These are phyloP conservation scores for Lachnellula occidentalis DNA, from an alignment of 2,329 filamentous ascomycete genomes.

Conservation along the genomic window DNA sequence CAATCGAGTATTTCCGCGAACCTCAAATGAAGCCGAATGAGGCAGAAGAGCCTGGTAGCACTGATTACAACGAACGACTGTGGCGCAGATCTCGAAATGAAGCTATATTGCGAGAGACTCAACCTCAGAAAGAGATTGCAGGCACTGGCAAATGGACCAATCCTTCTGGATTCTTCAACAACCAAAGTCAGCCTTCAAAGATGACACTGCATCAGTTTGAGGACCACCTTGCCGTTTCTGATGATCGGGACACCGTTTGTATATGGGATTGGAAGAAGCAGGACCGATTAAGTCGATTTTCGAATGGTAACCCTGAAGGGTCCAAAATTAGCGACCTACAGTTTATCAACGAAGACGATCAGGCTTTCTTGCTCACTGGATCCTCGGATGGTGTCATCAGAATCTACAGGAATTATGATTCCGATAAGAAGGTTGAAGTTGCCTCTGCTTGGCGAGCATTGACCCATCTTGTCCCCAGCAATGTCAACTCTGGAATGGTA, in stretches of 20 bases:
- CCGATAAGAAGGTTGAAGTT: conserved; percentile 68
- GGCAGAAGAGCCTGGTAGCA: conserved; percentile 91
- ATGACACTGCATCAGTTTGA: conserved; percentile 98
- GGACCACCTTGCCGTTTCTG: conserved; percentile 87
- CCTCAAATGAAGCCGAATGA: conserved; percentile 97
- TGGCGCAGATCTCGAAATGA: conserved; percentile 94
- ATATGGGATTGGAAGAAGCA: conserved; percentile 92
- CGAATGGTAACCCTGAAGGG: conserved; percentile 86
- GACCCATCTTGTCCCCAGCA: conserved; percentile 89
- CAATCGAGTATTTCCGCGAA: conserved; percentile 94
- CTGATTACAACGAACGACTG: conserved; percentile 90
- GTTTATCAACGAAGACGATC: conserved; percentile 98
- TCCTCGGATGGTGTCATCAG: conserved; percentile 93
- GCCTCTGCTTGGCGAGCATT: conserved; percentile 88
- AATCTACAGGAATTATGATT: conserved; percentile 89
- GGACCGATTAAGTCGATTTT: conserved; percentile 74
- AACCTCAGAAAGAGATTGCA: conserved; percentile 86
- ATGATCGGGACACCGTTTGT: conserved; percentile 83
- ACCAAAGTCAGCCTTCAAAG: conserved; percentile 81
- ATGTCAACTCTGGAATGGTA: conserved; percentile 89
- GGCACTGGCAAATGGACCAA: conserved; percentile 84
- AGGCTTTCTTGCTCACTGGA: conserved; percentile 88
- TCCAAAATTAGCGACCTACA: conserved; percentile 92
- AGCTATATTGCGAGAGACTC: conserved; percentile 83
- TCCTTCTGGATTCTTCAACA: conserved; percentile 77